Base-by-base conservation (phyloP, 352 stramenopile genomes). In the Globisporangium uncinulatum region DNA sequence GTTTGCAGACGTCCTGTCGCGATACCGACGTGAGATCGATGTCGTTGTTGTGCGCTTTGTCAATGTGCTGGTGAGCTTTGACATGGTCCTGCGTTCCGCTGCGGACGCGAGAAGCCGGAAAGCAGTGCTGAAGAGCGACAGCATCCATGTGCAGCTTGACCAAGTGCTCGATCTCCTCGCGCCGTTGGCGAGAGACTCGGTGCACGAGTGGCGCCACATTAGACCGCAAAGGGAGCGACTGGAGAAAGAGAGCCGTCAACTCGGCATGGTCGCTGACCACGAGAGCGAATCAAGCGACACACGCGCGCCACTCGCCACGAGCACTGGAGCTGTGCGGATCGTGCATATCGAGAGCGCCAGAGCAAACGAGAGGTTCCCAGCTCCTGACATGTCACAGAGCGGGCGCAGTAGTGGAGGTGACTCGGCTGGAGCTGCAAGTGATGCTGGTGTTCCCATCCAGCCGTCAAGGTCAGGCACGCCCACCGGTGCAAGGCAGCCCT, bases 51-150 rank as follows among this genome's bases (percentile, higher is more conserved):
- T 46, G 21, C 51, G 50, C 19, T 59, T 59, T 19, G 50, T 45
- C 19, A 31, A 59, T 6, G 19, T 52, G 43, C 53, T 52, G 15
- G 10, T 46, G n/a, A 59, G 53, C 29, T 59, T 59, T 17, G 53
- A 59, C 17, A 32, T 51, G 42, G 42, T 59, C 19, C 42, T 45
- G 14, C 31, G 32, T 9, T 31, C 43, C 3, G 15, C 15, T n/a
- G 19, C 41, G 15, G 41, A 19, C 4, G 15, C 41, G 15, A 59
- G 21, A 37, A 53, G 54, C 34, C n/a, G n/a, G 15, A 51, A 45
- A 13, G 54, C 51, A 19, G n/a, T 11, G 31, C 31, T 59, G n/a
- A 19, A 24, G 34, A 53, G 29, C 19, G 36, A 41, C 32, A 15
- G 51, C 17, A 29, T 59, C 15, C 43, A 59, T 17, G 5, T 44